These are phyloP conservation scores for Eragrostis tef DNA, from an alignment of 202 grass and related monocot genomes.

Conservation along the genomic window DNA sequence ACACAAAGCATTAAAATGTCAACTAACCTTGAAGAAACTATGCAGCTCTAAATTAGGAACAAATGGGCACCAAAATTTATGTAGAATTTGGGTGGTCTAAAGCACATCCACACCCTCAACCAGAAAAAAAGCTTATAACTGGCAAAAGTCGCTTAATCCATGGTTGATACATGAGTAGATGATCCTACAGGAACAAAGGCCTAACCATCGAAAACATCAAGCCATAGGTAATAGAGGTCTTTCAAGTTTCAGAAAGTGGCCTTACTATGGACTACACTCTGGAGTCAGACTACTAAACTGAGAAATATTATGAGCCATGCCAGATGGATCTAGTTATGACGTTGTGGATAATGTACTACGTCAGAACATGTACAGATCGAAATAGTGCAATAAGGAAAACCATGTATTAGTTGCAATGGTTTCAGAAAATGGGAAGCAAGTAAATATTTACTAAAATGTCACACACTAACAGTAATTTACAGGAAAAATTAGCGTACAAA, in stretches of 20 bases:
- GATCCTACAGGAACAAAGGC: background rate
- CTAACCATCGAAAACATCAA: background rate
- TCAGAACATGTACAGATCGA: background rate
- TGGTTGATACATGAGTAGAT: background rate
- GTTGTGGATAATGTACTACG: background rate
- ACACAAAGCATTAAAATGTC: background rate
- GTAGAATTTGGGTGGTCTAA: background rate
- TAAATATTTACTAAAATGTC: slow-evolving; percentile 29
- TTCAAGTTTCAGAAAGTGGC: slow-evolving; percentile 17
- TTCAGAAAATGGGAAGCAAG: slow-evolving; percentile 26
- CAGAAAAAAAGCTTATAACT: background rate
- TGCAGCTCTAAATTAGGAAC: background rate
- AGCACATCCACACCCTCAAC: background rate
- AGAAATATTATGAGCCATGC: background rate
- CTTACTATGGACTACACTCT: background rate
- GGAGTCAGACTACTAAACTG: background rate
- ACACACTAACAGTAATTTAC: background rate
- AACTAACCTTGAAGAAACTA: background rate
- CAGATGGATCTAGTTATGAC: background rate
- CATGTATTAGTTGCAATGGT: background rate
- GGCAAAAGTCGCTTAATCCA: background rate
- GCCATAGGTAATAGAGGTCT: slow-evolving; percentile 23
- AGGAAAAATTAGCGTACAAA: slow-evolving; percentile 15
- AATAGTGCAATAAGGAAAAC: slow-evolving; percentile 27
- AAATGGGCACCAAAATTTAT: background rate